Percentiles rank a stretch among this genome's conserved stretches.
These are phyloP conservation scores for Stenogyne calaminthoides DNA, from an alignment of 305 asterid species.

Conservation along the genomic window DNA sequence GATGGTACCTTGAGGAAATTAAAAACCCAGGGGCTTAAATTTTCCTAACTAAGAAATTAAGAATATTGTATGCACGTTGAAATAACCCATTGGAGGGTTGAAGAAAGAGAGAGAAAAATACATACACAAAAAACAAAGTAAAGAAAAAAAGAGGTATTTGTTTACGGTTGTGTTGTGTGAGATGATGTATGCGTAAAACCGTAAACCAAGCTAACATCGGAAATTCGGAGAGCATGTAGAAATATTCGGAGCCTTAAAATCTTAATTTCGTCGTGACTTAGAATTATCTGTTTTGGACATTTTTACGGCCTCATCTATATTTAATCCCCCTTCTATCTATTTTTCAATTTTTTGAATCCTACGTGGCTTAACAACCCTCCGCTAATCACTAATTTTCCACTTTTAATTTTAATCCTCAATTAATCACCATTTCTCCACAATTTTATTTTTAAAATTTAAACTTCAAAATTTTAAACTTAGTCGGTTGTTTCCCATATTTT, in stretches of 20 bases:
- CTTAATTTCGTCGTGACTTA: no score
- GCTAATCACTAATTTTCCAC: no score
- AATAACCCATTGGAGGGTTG: constrained; percentile 45
- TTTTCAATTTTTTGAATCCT: no score
- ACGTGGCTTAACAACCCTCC: no score
- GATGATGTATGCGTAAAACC: constrained; percentile 20
- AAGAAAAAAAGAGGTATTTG: constrained; percentile 31
- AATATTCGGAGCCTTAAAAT: constrained; percentile 35
- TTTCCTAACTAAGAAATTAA: constrained; percentile 27
- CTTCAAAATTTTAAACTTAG: no score
- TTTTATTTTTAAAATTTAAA: no score
- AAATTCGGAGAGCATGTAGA: constrained; percentile 40
- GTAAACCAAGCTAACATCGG: constrained; percentile 37
- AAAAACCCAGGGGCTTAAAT: constrained; percentile 18
- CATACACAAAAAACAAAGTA: constrained; percentile 21
- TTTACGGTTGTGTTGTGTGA: constrained; percentile 26
- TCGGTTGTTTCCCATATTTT: no score
- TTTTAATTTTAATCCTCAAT: no score
- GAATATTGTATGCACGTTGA: constrained; percentile 32
- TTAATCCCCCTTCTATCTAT: no score
- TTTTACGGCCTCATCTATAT: no score
- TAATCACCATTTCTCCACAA: no score
- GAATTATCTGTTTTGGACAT: no score
- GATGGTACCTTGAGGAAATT: constrained; percentile 19
- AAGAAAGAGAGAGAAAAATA: constrained; percentile 24